Base-by-base conservation (phyloP, 73 alveolate genomes). In the Paramecium bursaria region DNA sequence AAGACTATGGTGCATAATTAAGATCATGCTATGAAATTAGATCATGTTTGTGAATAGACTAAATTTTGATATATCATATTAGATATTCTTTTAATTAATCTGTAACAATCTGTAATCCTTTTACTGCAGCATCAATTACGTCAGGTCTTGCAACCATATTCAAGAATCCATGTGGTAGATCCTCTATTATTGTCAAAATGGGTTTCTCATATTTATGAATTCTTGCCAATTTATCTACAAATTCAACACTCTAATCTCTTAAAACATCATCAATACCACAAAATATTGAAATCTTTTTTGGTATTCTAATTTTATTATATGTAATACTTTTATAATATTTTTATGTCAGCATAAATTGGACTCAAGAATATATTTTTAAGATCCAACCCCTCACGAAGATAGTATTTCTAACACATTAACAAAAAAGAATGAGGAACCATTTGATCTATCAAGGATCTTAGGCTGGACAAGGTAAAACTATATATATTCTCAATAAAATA, bases 351-450 rank as follows among this genome's bases (percentile, higher is more conserved):
- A 42, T 82, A 15, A 14, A 14, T 50, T 19, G 97, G 97, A 77
- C 86, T 90, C 44, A 75, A 55, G 73, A 85, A 86, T 27, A 89
- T 90, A 51, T 90, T 91, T 57, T 53, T 87, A 35, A 87, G 94
- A 48, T 88, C 61, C 6, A 75, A 75, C 14, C 51, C 77, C 49
- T 21, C 73, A 53, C 74, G 87, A 55, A 94, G 57, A 92, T 95
- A 95, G 31, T 95, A 50, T 27, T 75, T 91, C 80, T 86, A 75
- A 74, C 97, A 95, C 77, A 86, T 61, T 89, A 90, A 82, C 87
- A 95, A 75, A 76, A 94, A 93, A 44, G 92, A 90, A 85, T 88
- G 90, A 79, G 97, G 95, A 35, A 95, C 79, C 75, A 95, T 82
- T 51, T 60, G 67, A 86, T 95, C 99, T 75, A 90, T 93, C 50